These are phyloP conservation scores for Trichophyton schoenleinii DNA, from an alignment of 2,329 filamentous ascomycete genomes.

Conservation along the genomic window DNA sequence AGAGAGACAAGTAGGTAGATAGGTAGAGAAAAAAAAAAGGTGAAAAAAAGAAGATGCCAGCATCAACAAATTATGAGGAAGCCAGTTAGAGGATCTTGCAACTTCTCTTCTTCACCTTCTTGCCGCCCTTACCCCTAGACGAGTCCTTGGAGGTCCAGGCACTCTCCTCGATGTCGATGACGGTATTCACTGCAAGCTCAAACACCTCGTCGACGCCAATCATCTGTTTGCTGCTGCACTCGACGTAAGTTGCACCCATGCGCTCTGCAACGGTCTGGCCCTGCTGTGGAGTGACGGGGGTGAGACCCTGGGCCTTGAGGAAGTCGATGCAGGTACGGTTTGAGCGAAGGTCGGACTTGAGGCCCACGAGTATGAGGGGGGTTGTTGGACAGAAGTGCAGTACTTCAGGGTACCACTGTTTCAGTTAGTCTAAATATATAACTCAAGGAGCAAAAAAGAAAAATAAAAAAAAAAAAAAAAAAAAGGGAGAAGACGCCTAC, in stretches of 20 bases:
- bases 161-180: conserved; percentile 68
- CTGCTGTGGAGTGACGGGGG: conserved; percentile 84
- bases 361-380: conserved; percentile 83
- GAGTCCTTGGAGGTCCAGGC: conserved; percentile 27
- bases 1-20: background rate
- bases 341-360: conserved; percentile 91
- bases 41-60: background rate
- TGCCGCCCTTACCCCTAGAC: conserved; percentile 33
- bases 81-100: conserved; percentile 59
- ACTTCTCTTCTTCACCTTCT: conserved; percentile 73
- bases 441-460: no score
- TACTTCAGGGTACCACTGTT: conserved; percentile 96
- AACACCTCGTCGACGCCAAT: conserved; percentile 93
- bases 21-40: background rate
- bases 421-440: conserved; percentile 4
- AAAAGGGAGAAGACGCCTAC: conserved; percentile 38
- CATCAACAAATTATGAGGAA: background rate
- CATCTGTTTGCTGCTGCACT: conserved; percentile 98
- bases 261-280: conserved; percentile 76
- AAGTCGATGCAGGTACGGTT: conserved; percentile 97
- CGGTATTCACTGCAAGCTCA: conserved; percentile 76
- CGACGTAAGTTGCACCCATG: conserved; percentile 93
- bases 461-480: no score
- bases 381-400: conserved; percentile 98
- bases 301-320: conserved; percentile 93